Base-by-base conservation (phyloP, 371 early-diverging fungal genomes). In the Lichtheimia hyalospora region DNA sequence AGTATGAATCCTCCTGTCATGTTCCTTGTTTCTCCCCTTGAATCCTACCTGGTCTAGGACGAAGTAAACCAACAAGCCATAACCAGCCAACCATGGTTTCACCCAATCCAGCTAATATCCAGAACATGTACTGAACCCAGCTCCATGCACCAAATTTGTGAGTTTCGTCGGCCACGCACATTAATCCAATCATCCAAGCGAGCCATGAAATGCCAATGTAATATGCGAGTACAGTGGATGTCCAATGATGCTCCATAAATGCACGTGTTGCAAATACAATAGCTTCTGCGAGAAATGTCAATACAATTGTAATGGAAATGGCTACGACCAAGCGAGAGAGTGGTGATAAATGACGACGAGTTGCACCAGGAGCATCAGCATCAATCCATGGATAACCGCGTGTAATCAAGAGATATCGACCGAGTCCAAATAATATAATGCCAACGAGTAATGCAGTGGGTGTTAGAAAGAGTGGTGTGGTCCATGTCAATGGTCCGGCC, bases 41-140 rank as follows among this genome's bases (percentile, higher is more conserved):
- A 3, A 18, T 28, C 15, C 20, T 75, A 73, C 75, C 76, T 58
- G 70, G 67, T 63, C 58, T 62, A 21, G 74, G 71, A 8, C 70
- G 72, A 15, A 62, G 50, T 20, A 75, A 49, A 6, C 66, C 73
- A 1, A 66, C 57, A 1, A 63, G 43, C 81, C 81, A 81, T 10
- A 75, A 41, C 78, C 81, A 74, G 2, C 55, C 75, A 27, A 77
- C 61, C 12, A 63, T 21, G 5, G 72, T 70, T 42, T 81, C 81
- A 14, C 67, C 68, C 4, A 74, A 21, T 15, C 57, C 51, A 34
- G 71, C 71, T 8, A 64, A 54, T 23, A 63, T 64, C 68, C 74
- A 81, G 54, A 74, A 77, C 16, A 59, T 51, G 52, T 81, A 81
- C 34, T 77, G 81, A 13, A 72, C 49, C 81, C 81, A 81, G 48